Percentiles rank a stretch among this genome's conserved stretches.
Conservation (phyloP, 2,329 filamentous ascomycete species). For the Penicillium freii region DNA sequence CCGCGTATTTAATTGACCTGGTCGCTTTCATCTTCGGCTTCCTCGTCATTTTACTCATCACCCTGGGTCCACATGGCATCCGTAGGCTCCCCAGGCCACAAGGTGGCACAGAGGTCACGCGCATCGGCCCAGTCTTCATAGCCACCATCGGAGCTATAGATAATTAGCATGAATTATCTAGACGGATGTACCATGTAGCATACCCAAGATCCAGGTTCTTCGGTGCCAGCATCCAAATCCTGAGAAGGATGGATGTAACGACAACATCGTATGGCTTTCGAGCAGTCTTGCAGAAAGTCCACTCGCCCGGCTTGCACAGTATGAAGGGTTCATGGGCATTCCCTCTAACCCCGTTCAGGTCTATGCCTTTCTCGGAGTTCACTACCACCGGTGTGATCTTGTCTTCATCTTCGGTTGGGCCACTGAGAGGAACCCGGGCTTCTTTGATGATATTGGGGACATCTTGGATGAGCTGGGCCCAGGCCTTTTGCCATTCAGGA, state of each 20-base stretch:
- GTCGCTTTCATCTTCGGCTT: neutral
- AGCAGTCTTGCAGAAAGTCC: constrained; percentile 16
- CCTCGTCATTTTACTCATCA: neutral
- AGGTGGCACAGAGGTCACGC: neutral
- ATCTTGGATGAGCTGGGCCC: constrained; percentile 17
- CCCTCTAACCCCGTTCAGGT: constrained; percentile 10
- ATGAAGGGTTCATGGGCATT: constrained; percentile 9
- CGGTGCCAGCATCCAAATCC: constrained; percentile 19
- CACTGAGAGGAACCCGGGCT: neutral
- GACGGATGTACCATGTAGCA: neutral
- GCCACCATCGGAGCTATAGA: constrained; percentile 8
- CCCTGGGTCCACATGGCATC: neutral
- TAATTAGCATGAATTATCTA: neutral
- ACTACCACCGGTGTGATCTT: neutral
- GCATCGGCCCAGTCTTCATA: constrained; percentile 6
- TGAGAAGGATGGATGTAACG: constrained; percentile 18
- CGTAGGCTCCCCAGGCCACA: constrained; percentile 4
- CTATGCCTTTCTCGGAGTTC: constrained; percentile 8
- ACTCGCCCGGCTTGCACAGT: neutral
- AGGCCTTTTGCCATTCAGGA: constrained; percentile 15
- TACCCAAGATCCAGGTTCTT: neutral
- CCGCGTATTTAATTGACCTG: neutral
- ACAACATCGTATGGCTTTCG: constrained; percentile 21
- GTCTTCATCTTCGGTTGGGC: neutral
- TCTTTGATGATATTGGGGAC: constrained; percentile 9